phyloP scores from a whole-genome alignment of 1,139 yeast genomes.

The Blastobotrys elegans region DNA sequence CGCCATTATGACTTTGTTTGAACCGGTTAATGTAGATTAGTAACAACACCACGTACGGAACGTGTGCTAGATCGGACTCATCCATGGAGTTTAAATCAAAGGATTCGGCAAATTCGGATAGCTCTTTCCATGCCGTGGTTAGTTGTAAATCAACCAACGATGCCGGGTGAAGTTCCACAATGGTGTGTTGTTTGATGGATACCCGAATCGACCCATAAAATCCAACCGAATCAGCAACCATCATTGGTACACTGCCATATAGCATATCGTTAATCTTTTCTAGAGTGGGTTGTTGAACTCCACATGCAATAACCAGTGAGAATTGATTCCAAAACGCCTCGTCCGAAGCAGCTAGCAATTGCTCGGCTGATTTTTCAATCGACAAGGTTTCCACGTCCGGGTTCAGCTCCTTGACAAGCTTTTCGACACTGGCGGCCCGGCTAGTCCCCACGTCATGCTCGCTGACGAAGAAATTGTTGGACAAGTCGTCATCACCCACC shows the following conservation, averaged over 20 bases:
- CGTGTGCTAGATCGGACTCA: constrained; percentile 55
- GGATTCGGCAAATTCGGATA: constrained; percentile 48
- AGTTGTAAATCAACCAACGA: constrained; percentile 64
- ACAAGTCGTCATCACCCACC: constrained; percentile 44
- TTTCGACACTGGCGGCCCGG: constrained; percentile 40
- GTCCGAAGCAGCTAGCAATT: constrained; percentile 11
- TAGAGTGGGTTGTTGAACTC: constrained; percentile 25
- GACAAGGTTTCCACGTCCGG: constrained; percentile 47
- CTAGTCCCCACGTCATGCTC: constrained; percentile 43
- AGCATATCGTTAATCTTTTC: constrained; percentile 37
- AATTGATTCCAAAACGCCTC: constrained; percentile 45
- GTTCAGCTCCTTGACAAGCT: constrained; percentile 53
- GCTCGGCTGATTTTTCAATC: constrained; percentile 28
- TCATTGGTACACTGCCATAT: constrained; percentile 50
- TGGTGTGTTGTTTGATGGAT: constrained; percentile 50
- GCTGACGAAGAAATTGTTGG: constrained; percentile 59
- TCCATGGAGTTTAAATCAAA: constrained; percentile 46
- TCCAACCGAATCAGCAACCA: constrained; percentile 52
- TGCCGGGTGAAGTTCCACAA: constrained; percentile 73
- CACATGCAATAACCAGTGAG: constrained; percentile 49
- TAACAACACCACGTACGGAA: constrained; percentile 69
- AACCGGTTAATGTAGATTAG: constrained; percentile 51
- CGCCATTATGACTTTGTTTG: constrained; percentile 35
- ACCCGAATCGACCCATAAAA: constrained; percentile 64
- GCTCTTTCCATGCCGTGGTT: constrained; percentile 70